Conservation (phyloP, 2,329 filamentous ascomycete species). For the Aspergillus hortae region DNA sequence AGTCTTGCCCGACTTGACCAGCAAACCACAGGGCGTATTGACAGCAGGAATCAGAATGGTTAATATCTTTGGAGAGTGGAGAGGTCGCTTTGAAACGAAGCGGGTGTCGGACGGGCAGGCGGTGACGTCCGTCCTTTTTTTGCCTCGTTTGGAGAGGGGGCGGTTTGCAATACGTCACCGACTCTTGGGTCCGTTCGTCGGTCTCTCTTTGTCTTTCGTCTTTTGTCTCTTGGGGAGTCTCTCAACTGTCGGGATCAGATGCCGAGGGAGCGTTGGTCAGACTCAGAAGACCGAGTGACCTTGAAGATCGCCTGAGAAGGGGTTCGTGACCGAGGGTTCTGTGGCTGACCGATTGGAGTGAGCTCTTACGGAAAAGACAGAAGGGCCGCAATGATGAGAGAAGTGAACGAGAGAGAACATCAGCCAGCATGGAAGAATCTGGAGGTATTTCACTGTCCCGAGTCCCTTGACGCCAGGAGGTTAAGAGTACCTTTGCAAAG, state of each 20-base stretch:
- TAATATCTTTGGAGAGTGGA: not conserved
- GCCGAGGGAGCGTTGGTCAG: too few species aligned
- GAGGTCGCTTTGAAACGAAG: slow-evolving; percentile 9
- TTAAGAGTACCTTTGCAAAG: not conserved
- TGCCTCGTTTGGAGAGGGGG: not conserved
- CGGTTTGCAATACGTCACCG: slow-evolving; percentile 1
- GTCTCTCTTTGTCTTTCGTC: not conserved
- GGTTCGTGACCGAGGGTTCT: too few species aligned
- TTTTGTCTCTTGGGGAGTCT: too few species aligned
- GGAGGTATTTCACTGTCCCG: not conserved
- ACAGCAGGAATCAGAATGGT: not conserved
- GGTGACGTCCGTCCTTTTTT: slow-evolving; percentile 16
- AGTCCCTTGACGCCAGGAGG: not conserved
- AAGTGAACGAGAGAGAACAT: too few species aligned
- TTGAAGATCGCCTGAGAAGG: too few species aligned
- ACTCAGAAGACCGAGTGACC: too few species aligned
- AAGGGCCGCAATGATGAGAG: too few species aligned
- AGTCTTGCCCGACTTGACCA: not conserved
- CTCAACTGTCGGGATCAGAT: too few species aligned
- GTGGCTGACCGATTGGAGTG: too few species aligned
- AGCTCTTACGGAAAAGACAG: too few species aligned
- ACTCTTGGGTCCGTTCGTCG: not conserved
- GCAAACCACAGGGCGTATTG: not conserved
- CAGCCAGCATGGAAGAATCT: too few species aligned
- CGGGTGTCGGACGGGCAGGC: slow-evolving; percentile 13